Base-by-base conservation (phyloP, 2,329 filamentous ascomycete species). In the Aspergillus niger region DNA sequence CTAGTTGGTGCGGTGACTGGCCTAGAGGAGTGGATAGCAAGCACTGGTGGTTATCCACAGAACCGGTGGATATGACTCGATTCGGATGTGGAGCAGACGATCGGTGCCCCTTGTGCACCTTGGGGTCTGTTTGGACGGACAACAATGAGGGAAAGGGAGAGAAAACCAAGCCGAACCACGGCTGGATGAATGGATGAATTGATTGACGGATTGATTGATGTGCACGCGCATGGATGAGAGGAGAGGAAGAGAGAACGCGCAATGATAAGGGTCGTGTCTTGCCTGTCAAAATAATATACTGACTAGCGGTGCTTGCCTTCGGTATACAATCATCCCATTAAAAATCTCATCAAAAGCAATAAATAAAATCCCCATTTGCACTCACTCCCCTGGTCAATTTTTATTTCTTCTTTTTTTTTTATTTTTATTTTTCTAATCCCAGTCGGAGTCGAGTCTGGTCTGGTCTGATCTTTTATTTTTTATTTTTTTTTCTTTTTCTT, bases 11-110 rank as follows among this genome's bases (percentile, higher is more conserved):
- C 30, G 53, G 28, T 55, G 53, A 55, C 26, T 39, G 39, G 53
- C 41, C 39, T 47, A 47, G 53, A 24, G 15, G 26, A 55, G 38
- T 55, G 52, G 38, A 54, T 36, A 32, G 32, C 32, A 36, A 53
- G 22, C 39, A 43, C 32, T 54, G 36, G 32, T 53, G 50, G 51
- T 53, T 54, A 55, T 47, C 41, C 53, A 59, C 57, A 54, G 57
- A 59, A 59, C 57, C 44, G 50, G 57, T 59, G 56, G 56, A 58
- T 58, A 58, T 43, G 57, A 38, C 57, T 59, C 57, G 43, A 54
- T 59, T 53, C 43, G 48, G 57, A 59, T 22, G 57, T 52, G 51
- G 57, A 52, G 41, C 57, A 54, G 57, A 24, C 57, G 57, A 59
- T 59, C 57, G 28, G 57, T 54, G 22, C 57, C 57, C 50, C 26